Percentiles rank a stretch among this genome's conserved stretches.
These are phyloP conservation scores for Stemphylium lycopersici DNA, from an alignment of 2,329 filamentous ascomycete genomes.

Conservation along the genomic window DNA sequence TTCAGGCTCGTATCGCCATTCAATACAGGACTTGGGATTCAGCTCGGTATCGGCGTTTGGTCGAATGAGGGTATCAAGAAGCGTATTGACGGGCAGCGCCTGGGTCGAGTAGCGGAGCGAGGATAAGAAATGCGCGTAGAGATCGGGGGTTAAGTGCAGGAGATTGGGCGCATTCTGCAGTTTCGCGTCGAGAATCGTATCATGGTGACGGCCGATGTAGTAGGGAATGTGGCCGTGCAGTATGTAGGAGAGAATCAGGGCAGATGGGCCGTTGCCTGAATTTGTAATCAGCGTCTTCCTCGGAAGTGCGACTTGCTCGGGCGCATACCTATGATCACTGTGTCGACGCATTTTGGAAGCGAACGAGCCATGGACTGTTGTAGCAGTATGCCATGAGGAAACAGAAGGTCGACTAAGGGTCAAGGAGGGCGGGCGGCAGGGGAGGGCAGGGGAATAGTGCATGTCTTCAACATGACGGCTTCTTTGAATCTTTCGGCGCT, in stretches of 20 bases:
- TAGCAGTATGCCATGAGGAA: slow-evolving; percentile 40
- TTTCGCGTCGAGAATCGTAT: slow-evolving; percentile 62
- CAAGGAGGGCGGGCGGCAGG: slow-evolving; percentile 16
- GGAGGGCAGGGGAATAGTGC: slow-evolving; percentile 31
- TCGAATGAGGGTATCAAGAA: slow-evolving; percentile 64
- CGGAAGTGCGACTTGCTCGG: not conserved
- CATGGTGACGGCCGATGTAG: slow-evolving; percentile 63
- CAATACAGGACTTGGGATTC: slow-evolving; percentile 58
- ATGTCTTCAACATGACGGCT: slow-evolving; percentile 42
- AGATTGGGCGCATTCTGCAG: slow-evolving; percentile 56
- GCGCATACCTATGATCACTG: slow-evolving; percentile 47
- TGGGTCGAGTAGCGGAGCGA: slow-evolving; percentile 67
- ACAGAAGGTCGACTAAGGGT: slow-evolving; percentile 8
- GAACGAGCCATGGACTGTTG: slow-evolving; percentile 47
- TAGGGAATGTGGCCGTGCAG: slow-evolving; percentile 66
- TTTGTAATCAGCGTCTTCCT: slow-evolving; percentile 32
- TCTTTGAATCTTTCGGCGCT: slow-evolving; percentile 36
- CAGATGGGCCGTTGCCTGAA: slow-evolving; percentile 66
- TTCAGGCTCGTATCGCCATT: slow-evolving; percentile 60
- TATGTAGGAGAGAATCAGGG: slow-evolving; percentile 67
- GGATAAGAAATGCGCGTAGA: slow-evolving; percentile 65
- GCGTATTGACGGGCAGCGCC: slow-evolving; percentile 64
- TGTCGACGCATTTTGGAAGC: slow-evolving; percentile 48
- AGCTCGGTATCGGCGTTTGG: slow-evolving; percentile 65
- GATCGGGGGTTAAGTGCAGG: slow-evolving; percentile 55